A percentile compares a stretch with the other conserved stretches of the same genome.
These are phyloP conservation scores for Neurospora sp. DNA, from an alignment of 495 filamentous ascomycete species.

Conservation along the genomic window DNA sequence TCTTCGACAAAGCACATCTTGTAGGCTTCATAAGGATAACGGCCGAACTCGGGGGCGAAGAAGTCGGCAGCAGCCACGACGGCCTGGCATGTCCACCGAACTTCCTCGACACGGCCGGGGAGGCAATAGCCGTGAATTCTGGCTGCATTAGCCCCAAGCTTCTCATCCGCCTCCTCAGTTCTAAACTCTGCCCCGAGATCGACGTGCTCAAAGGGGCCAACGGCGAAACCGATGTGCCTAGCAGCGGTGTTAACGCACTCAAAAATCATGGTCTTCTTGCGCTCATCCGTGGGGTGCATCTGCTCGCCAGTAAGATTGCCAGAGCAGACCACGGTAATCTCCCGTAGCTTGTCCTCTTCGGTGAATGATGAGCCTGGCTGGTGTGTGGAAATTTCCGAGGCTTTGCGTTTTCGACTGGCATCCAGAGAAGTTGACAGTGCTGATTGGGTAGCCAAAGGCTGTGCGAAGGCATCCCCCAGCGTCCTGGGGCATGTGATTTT, in stretches of 20 bases:
- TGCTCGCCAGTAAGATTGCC: conserved; percentile 79
- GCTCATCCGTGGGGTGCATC: conserved; percentile 58
- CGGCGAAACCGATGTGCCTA: conserved; percentile 80
- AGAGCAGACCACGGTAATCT: conserved; percentile 82
- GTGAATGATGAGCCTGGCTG: conserved; percentile 8
- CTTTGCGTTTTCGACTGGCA: conserved; percentile 24
- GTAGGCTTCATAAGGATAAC: conserved; percentile 79
- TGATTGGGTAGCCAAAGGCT: conserved; percentile 20
- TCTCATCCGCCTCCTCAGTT: conserved; percentile 81
- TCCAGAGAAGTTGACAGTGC: conserved; percentile 6
- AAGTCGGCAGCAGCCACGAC: conserved; percentile 62
- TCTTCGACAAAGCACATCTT: conserved; percentile 94
- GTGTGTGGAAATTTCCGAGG: background rate
- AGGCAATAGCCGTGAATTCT: conserved; percentile 85
- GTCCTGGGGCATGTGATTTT: conserved; percentile 76
- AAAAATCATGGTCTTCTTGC: conserved; percentile 78
- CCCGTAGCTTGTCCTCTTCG: conserved; percentile 74
- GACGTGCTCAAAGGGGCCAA: conserved; percentile 90
- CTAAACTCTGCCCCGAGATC: conserved; percentile 77
- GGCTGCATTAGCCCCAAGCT: conserved; percentile 71
- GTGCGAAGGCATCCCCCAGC: conserved; percentile 68
- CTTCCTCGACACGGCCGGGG: conserved; percentile 66
- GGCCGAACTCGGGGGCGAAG: conserved; percentile 73
- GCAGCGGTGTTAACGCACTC: conserved; percentile 57
- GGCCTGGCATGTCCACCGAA: conserved; percentile 63